phyloP scores from a whole-genome alignment of 2,329 filamentous ascomycete genomes.

The Lecanicillium sp. region DNA sequence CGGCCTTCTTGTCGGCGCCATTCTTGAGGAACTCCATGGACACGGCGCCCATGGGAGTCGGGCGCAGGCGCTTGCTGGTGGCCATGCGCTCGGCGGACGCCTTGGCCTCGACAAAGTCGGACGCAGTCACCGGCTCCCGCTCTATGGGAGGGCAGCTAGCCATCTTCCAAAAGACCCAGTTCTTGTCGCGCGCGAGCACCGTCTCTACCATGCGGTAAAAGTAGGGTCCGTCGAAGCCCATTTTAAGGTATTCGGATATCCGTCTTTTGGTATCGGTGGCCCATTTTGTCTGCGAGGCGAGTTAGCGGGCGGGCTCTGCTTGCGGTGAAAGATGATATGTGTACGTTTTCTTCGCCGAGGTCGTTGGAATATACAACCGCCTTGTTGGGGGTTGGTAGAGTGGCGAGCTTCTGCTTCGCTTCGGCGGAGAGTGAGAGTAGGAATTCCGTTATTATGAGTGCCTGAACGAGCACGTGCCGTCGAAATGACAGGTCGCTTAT shows the following conservation, averaged over 20 bases:
- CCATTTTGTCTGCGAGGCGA: constrained; percentile 64
- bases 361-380: constrained; percentile 78
- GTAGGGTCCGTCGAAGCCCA: constrained; percentile 78
- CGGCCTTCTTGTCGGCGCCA: constrained; percentile 49
- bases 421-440: constrained; percentile 81
- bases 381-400: constrained; percentile 66
- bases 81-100: constrained; percentile 59
- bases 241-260: constrained; percentile 78
- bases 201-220: constrained; percentile 97
- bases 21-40: constrained; percentile 68
- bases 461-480: constrained; percentile 89
- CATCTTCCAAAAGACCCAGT: constrained; percentile 98
- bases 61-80: constrained; percentile 63
- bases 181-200: constrained; percentile 90
- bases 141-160: constrained; percentile 88
- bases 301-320: background rate
- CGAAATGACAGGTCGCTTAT: constrained; percentile 92
- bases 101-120: constrained; percentile 65
- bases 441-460: constrained; percentile 91
- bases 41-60: constrained; percentile 64
- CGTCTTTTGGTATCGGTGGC: constrained; percentile 67
- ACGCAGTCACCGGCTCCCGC: constrained; percentile 61
- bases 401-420: constrained; percentile 71
- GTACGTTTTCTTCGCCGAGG: constrained; percentile 77
- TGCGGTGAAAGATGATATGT: too few relatives aligned